phyloP scores from a whole-genome alignment of 2,329 filamentous ascomycete genomes.

The Plectosphaerella sp. region DNA sequence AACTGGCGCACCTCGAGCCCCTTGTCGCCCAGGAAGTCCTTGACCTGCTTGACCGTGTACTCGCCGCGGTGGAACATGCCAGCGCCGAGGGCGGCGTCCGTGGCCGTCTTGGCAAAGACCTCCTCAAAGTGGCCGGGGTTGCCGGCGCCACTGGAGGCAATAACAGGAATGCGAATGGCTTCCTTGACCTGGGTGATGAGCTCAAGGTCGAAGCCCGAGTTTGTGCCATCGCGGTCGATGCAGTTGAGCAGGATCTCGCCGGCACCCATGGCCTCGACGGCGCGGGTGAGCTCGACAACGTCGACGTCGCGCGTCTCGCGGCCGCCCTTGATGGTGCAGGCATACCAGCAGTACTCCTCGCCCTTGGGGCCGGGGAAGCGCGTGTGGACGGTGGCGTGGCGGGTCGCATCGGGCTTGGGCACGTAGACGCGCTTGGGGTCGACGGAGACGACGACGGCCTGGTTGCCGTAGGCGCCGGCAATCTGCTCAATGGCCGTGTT shows the following conservation, averaged over 20 bases:
- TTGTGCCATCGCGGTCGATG: slow-evolving; percentile 95
- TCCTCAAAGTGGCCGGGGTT: slow-evolving; percentile 84
- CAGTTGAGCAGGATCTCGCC: slow-evolving; percentile 96
- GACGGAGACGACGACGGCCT: slow-evolving; percentile 93
- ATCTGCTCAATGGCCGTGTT: slow-evolving; percentile 95
- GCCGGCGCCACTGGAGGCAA: slow-evolving; percentile 90
- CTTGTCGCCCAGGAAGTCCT: slow-evolving; percentile 68
- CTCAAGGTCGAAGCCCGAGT: slow-evolving; percentile 91
- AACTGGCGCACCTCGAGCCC: slow-evolving; percentile 76
- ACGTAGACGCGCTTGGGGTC: slow-evolving; percentile 93
- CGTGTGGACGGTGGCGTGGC: slow-evolving; percentile 71
- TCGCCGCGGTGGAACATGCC: slow-evolving; percentile 97
- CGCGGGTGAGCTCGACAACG: slow-evolving; percentile 79
- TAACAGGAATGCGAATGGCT: slow-evolving; percentile 87
- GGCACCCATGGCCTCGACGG: slow-evolving; percentile 92
- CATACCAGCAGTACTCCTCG: slow-evolving; percentile 89
- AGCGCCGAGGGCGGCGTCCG: slow-evolving; percentile 89
- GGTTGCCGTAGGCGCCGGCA: slow-evolving; percentile 86
- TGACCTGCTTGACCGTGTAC: slow-evolving; percentile 92
- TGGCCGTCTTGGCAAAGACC: slow-evolving; percentile 79
- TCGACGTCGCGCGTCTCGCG: slow-evolving; percentile 92
- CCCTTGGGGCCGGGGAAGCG: slow-evolving; percentile 66
- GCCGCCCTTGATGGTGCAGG: slow-evolving; percentile 93
- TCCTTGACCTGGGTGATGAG: slow-evolving; percentile 83
- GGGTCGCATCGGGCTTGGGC: slow-evolving; percentile 62